Evolutionary conservation across 345 rosid genomes (phyloP), one percentile per base, ranked within the genome.

Genomic region (Nephelium lappaceum): DNA sequence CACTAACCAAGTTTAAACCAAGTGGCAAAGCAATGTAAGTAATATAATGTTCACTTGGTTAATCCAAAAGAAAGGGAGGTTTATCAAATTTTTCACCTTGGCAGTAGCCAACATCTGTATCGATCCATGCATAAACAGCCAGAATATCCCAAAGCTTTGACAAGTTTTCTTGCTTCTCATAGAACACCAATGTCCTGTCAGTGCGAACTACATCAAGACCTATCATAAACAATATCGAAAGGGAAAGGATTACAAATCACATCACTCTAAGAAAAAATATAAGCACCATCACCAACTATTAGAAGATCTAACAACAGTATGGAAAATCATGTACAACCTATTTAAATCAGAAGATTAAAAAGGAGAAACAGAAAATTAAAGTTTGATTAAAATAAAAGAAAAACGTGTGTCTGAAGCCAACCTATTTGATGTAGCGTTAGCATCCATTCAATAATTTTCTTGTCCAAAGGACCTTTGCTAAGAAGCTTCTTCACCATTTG

Each of bases 101-200:
- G 85, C 99, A 91, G 77, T 96, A 96, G 68, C 98, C 99, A 31
- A 94, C 94, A 81, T 96, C 99, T 57, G 82, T 88, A 84, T 94
- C 99, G 70, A 94, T 85, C 98, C 99, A 93, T 41, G 99, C 95
- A 85, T 96, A 96, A 81, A 94, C 94, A 79, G 97, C 89, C 23
- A 96, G 90, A 83, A 96, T 89, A 85, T 96, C 99, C 99, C 98
- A 93, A 73, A 94, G 97, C 86, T 91, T 96, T 16, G 98, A 91
- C 85, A 96, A 83, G 85, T 96, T 87, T 78, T 93, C 90, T 79
- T 89, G 92, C 85, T 92, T 92, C 88, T 96, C 98, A 49, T 94
- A 96, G 79, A 96, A 94, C 23, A 91, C 91, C 86, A 96, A 76
- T 12, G 90, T 81, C 87, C 99, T 92, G 83, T 94, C 99, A 6